These are phyloP conservation scores for Exophiala aquamarina DNA, from an alignment of 2,329 filamentous ascomycete species.

Conservation along the genomic window DNA sequence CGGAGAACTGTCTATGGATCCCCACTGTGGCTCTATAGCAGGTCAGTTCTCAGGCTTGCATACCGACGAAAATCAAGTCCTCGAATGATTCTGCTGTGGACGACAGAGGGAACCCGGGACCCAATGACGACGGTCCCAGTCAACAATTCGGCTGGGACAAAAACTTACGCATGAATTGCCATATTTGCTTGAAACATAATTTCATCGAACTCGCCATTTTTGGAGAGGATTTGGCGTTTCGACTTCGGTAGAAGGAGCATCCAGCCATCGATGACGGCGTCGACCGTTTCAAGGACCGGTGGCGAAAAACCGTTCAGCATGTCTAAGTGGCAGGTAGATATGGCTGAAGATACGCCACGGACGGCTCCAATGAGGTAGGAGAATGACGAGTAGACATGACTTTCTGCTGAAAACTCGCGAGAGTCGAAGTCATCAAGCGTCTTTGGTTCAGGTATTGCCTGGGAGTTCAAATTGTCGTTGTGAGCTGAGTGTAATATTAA, in stretches of 20 bases:
- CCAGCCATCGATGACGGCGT: constrained; percentile 42
- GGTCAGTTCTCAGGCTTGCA: too few species aligned
- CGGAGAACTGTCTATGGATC: constrained; percentile 42
- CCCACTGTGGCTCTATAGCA: constrained; percentile 35
- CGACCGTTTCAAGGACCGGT: constrained; percentile 35
- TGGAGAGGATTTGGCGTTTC: constrained; percentile 33
- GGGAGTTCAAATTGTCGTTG: constrained; percentile 2
- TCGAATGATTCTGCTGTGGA: neutral
- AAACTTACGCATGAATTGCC: constrained; percentile 55
- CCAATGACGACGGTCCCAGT: neutral
- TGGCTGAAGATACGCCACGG: constrained; percentile 28
- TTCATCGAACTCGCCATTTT: constrained; percentile 33
- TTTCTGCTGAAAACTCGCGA: constrained; percentile 32
- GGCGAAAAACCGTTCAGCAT: constrained; percentile 28
- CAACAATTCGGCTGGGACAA: neutral
- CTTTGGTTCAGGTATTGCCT: constrained; percentile 31
- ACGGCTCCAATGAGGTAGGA: constrained; percentile 35
- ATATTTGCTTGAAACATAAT: constrained; percentile 91
- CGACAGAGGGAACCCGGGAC: neutral
- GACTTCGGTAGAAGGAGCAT: constrained; percentile 37
- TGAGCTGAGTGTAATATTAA: constrained; percentile 1
- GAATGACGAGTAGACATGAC: constrained; percentile 35
- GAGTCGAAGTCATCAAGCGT: constrained; percentile 35
- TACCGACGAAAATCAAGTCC: neutral
- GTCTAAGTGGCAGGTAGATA: constrained; percentile 28